Base-by-base conservation (phyloP, 2,329 filamentous ascomycete genomes). In the Colletotrichum musae region DNA sequence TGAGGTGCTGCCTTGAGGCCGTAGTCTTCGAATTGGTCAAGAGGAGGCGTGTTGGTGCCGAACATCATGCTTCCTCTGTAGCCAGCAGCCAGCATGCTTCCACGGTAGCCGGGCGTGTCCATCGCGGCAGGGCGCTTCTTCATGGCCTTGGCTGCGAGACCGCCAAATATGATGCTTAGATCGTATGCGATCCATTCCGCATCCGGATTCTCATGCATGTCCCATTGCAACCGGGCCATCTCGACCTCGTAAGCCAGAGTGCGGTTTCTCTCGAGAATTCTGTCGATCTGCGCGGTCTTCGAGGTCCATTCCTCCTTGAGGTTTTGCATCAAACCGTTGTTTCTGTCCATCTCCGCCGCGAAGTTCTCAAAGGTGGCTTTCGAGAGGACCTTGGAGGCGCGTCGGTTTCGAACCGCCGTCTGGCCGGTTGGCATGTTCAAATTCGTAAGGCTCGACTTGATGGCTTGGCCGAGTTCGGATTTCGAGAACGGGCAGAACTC, bases 401-500 rank as follows among this genome's bases (percentile, higher is more conserved):
- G 67, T n/a, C 67, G 67, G 6, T 61, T 66, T 6, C 53, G 39
- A 16, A 58, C 41, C 24, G 67, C 58, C 4, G 63, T 53, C 32
- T 70, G 56, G 26, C 59, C 43, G 4, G 62, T 67, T 16, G 70
- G 59, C 56, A 70, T 53, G 10, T 60, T 63, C 24, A 70, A 60
- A 9, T 70, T 72, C 9, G 70, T 60, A 15, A 72, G 58, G 47
- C 62, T 70, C 10, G 56, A 82, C 39, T 78, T 74, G 28, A 83
- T 78, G 1, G 79, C 76, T 12, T 73, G 74, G 5, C 76, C 72
- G 13, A 83, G 76, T 71, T 83, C 81, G 5, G 73, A 67, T 7
- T 77, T 76, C 1, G 81, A 80, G 41, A 83, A 82, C 2, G 81
- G 79, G 0, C 83, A 82, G 57, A 85, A 85, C 48, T 82, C 79